phyloP scores from a whole-genome alignment of 169 alveolate genomes.

The Perkinsus marinus region DNA sequence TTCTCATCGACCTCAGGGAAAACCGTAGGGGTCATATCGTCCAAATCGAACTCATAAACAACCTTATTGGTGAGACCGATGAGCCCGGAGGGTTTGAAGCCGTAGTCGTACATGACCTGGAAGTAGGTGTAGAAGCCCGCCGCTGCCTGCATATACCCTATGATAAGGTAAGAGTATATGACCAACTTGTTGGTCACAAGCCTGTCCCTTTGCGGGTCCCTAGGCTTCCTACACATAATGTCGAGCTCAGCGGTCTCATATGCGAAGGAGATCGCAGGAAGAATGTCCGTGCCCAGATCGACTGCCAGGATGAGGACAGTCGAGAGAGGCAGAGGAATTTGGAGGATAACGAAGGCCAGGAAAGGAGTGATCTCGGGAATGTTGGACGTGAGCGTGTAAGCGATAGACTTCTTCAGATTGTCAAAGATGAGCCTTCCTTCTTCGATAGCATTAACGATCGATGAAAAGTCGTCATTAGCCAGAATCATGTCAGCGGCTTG shows the following conservation, averaged over 20 bases:
- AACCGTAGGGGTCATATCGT: not conserved
- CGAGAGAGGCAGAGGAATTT: conserved; percentile 61
- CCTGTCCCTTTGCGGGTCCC: conserved; percentile 24
- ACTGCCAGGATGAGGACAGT: conserved; percentile 60
- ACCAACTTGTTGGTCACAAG: conserved; percentile 51
- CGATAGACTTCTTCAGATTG: conserved; percentile 72
- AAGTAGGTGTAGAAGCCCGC: conserved; percentile 55
- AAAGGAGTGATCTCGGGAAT: conserved; percentile 66
- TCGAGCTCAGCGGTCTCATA: conserved; percentile 66
- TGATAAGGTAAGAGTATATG: conserved; percentile 47
- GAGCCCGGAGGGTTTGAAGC: conserved; percentile 38
- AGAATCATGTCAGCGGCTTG: conserved; percentile 67
- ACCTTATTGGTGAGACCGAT: conserved; percentile 1
- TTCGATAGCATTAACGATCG: conserved; percentile 61
- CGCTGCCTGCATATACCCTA: conserved; percentile 48
- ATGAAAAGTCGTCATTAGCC: conserved; percentile 62
- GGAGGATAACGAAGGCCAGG: conserved; percentile 47
- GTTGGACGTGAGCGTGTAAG: conserved; percentile 70
- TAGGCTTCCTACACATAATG: conserved; percentile 56
- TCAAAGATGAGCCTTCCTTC: conserved; percentile 68
- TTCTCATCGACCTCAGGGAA: not conserved
- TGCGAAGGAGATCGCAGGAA: conserved; percentile 71
- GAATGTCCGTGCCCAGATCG: conserved; percentile 62
- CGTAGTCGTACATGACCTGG: conserved; percentile 57
- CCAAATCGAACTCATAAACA: not conserved